phyloP scores from a whole-genome alignment of 768 basidiomycete genomes.

The Agrocybe praecox region DNA sequence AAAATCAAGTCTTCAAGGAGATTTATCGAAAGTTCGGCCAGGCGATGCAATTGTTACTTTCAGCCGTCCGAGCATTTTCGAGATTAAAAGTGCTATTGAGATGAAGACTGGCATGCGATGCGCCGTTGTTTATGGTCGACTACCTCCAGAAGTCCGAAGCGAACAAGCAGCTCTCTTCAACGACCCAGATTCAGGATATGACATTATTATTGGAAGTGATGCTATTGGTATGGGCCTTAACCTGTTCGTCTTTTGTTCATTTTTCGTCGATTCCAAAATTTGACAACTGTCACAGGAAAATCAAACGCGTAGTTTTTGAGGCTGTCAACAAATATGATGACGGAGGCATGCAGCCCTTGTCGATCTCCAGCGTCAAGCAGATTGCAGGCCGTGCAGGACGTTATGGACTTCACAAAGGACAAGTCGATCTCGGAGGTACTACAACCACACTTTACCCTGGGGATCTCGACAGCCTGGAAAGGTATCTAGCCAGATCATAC shows the following conservation, averaged over 20 bases:
- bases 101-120: slow-evolving; percentile 71
- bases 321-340: slow-evolving; percentile 70
- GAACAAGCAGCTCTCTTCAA: slow-evolving; percentile 96
- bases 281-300: slow-evolving; percentile 62
- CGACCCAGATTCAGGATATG: slow-evolving; percentile 76
- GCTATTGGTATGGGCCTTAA: slow-evolving; percentile 98
- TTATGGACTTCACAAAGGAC: slow-evolving; percentile 61
- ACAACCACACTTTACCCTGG: slow-evolving; percentile 69
- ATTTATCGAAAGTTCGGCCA: slow-evolving; percentile 60
- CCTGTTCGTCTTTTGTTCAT: slow-evolving; percentile 56
- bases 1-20: slow-evolving; percentile 58
- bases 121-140: slow-evolving; percentile 89
- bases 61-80: slow-evolving; percentile 74
- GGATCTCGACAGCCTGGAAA: slow-evolving; percentile 63
- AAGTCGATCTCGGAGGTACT: slow-evolving; percentile 53
- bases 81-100: slow-evolving; percentile 74
- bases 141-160: slow-evolving; percentile 90
- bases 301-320: slow-evolving; percentile 84
- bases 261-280: background rate
- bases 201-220: slow-evolving; percentile 92
- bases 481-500: slow-evolving; percentile 55
- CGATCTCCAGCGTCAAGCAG: slow-evolving; percentile 84
- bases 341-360: slow-evolving; percentile 42
- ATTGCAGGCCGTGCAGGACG: slow-evolving; percentile 95
- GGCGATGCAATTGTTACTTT: slow-evolving; percentile 96